Evolutionary conservation across 2,329 filamentous ascomycete species (phyloP), one percentile per base, ranked within the genome.

Genomic region (Fusarium sp.): DNA sequence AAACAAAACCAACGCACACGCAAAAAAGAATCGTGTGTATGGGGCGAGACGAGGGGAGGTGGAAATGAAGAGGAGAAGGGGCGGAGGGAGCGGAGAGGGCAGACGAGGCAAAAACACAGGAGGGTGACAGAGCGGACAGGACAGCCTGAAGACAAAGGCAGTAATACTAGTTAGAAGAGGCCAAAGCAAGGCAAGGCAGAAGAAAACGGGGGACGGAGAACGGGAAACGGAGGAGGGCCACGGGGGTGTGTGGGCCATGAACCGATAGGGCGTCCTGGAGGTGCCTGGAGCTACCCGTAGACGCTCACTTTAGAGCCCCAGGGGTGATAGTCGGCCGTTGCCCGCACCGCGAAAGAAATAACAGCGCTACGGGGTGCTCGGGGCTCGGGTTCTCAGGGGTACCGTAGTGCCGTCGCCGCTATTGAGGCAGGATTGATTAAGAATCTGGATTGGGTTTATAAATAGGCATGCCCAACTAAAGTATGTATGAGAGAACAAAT

Each of bases 151-250:
- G 63, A 55, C 63, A 55, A 67, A 67, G 65, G 65, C 63, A 67
- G 55, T 47, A 58, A 62, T 45, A 66, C 4, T 30, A 41, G 66
- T 4, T 27, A 41, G 30, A 48, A 47, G 33, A 19, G 25, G 15
- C 49, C 37, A 62, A 63, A 13, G 27, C 27, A 30, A 30, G 27
- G 27, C 27, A 35, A 63, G 58, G 60, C 57, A 62, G 37, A 62
- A 48, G 57, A 57, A 60, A 51, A 56, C 41, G 65, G 66, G 61
- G 62, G 61, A 56, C 61, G 62, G 49, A 53, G 65, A 56, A 62
- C 60, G 65, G 65, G 65, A 67, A 67, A 67, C 64, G 64, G 64
- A 67, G 62, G 64, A 67, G 51, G 64, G 57, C 64, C 63, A 67
- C 64, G 64, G 64, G 64, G 63, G 57, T 39, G 64, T 56, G 64